Conservation (phyloP, 805 yeast species). For the Kazachstania taianensis region DNA sequence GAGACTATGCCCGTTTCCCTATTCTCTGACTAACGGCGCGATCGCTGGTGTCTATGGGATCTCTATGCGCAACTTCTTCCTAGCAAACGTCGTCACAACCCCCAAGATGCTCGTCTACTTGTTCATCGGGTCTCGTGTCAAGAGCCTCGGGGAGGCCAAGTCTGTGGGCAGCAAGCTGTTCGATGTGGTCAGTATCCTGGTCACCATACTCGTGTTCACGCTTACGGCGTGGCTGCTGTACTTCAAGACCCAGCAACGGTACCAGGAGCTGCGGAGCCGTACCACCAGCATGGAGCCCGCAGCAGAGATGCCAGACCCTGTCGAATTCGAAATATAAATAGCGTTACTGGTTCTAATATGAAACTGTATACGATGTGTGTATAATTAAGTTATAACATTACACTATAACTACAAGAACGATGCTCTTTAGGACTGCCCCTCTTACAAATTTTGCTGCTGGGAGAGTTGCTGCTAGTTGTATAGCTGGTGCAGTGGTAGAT, state of each 20-base stretch:
- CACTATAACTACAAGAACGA: no score
- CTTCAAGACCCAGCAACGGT: constrained; percentile 35
- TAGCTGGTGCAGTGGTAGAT: no score
- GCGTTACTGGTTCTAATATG: not conserved
- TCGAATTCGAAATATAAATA: constrained; percentile 7
- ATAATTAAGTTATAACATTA: no score
- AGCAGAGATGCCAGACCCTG: constrained; percentile 4
- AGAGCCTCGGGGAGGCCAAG: constrained; percentile 52
- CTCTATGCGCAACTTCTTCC: constrained; percentile 45
- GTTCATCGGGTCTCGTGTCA: constrained; percentile 68
- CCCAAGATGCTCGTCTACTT: constrained; percentile 74
- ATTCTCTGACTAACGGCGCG: constrained; percentile 86
- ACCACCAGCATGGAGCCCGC: constrained; percentile 3
- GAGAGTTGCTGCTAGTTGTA: no score
- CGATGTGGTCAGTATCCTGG: constrained; percentile 49
- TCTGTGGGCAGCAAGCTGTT: constrained; percentile 43
- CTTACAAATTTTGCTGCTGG: no score
- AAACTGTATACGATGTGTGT: not conserved
- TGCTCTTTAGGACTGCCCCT: no score
- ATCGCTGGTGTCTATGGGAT: constrained; percentile 80
- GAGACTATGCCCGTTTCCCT: constrained; percentile 86
- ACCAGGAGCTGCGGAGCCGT: constrained; percentile 22
- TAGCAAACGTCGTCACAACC: constrained; percentile 66
- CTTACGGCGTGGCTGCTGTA: constrained; percentile 62
- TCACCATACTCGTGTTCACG: constrained; percentile 46